Conservation (phyloP, 495 filamentous ascomycete genomes). For the Aspergillus panamensis region DNA sequence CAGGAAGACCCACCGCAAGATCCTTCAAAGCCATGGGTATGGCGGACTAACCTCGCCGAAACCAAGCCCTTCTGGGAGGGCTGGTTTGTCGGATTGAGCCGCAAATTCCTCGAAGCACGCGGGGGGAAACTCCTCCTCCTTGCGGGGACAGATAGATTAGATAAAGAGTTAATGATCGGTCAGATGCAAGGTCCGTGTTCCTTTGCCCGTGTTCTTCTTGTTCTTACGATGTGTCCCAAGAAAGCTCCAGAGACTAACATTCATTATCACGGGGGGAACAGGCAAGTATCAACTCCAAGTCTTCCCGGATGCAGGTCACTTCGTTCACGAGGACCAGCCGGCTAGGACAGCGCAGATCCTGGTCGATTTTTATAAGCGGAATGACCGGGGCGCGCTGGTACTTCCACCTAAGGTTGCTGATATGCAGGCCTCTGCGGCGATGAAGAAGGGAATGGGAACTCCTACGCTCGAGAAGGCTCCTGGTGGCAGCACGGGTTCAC, state of each 20-base stretch:
- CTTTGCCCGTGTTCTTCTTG: neutral
- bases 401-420: constrained; percentile 85
- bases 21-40: constrained; percentile 57
- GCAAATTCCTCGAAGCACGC: constrained; percentile 77
- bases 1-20: constrained; percentile 40
- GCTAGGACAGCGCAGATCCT: constrained; percentile 78
- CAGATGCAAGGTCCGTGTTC: constrained; percentile 84
- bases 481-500: constrained; percentile 6
- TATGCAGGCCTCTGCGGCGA: constrained; percentile 46
- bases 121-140: constrained; percentile 90
- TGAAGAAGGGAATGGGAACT: constrained; percentile 35
- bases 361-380: constrained; percentile 86
- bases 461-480: neutral
- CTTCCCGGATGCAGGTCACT: constrained; percentile 92
- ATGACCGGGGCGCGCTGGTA: constrained; percentile 79
- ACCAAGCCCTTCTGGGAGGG: constrained; percentile 92
- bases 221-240: neutral
- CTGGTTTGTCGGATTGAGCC: constrained; percentile 86
- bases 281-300: constrained; percentile 96
- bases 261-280: constrained; percentile 22
- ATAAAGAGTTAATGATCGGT: constrained; percentile 93
- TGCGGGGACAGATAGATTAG: constrained; percentile 89
- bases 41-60: constrained; percentile 78
- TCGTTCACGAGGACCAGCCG: constrained; percentile 92
- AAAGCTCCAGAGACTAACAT: neutral